Conservation (phyloP, 1,284 basidiomycete species). For the Vanrija pseudolonga region DNA sequence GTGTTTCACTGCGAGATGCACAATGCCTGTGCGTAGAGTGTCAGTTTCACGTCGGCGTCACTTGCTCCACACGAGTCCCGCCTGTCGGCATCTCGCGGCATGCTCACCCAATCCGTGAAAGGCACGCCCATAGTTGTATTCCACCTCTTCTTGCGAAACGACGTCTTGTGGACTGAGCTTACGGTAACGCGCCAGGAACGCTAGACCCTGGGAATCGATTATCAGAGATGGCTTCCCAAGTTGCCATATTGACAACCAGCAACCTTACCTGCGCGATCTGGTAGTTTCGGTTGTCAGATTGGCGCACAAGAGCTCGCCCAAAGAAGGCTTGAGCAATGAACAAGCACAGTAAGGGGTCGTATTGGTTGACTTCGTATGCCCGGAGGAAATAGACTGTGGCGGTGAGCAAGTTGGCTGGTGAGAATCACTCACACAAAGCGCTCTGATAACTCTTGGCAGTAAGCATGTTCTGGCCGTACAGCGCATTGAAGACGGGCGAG, state of each 20-base stretch:
- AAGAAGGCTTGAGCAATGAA: conserved; percentile 77
- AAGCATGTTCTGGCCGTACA: conserved; percentile 86
- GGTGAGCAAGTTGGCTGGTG: background rate
- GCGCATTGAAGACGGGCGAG: conserved; percentile 68
- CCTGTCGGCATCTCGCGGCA: background rate
- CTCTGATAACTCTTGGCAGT: conserved; percentile 83
- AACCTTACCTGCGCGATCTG: conserved; percentile 64
- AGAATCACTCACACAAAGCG: conserved; percentile 73
- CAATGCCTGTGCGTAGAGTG: conserved; percentile 61
- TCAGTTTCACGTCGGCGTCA: background rate
- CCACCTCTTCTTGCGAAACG: conserved; percentile 64
- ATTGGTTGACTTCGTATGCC: conserved; percentile 75
- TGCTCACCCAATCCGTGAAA: conserved; percentile 82
- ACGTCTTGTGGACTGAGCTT: conserved; percentile 52
- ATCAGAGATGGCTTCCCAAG: background rate
- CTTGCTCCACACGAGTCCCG: background rate
- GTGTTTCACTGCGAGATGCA: conserved; percentile 73
- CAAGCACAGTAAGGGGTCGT: conserved; percentile 81
- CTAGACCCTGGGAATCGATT: conserved; percentile 60
- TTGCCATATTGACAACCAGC: background rate
- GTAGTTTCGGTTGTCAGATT: conserved; percentile 90
- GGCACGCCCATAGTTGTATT: conserved; percentile 85
- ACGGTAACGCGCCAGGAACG: conserved; percentile 74
- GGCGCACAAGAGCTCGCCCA: conserved; percentile 84
- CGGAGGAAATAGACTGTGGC: conserved; percentile 76